phyloP scores from a whole-genome alignment of 208 protist species.

The Blechomonas ayalai region DNA sequence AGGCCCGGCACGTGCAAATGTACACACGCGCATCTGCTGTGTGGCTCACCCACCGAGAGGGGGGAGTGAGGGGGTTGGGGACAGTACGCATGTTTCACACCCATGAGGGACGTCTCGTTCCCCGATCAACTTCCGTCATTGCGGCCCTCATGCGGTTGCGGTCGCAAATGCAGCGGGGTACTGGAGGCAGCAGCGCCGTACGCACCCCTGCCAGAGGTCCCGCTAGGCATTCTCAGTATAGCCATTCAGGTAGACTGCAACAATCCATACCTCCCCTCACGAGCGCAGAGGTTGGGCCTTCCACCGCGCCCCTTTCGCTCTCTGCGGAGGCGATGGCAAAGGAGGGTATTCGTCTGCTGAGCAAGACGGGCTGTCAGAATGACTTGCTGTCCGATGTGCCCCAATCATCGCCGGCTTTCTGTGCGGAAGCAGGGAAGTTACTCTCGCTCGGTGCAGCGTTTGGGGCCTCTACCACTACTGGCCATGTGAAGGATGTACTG shows the following conservation, averaged over 20 bases:
- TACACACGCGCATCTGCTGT: too few relatives aligned
- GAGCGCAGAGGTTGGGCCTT: too few relatives aligned
- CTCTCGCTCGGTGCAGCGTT: slow-evolving; percentile 54
- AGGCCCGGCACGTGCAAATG: too few relatives aligned
- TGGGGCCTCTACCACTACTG: slow-evolving; percentile 40
- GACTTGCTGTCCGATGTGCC: slow-evolving; percentile 62
- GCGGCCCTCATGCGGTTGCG: slow-evolving; percentile 32
- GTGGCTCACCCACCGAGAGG: too few relatives aligned
- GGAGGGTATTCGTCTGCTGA: slow-evolving; percentile 55
- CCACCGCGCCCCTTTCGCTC: background rate
- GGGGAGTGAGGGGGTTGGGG: too few relatives aligned
- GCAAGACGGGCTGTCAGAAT: slow-evolving; percentile 26
- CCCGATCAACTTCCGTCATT: slow-evolving; percentile 21
- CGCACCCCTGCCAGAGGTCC: too few relatives aligned
- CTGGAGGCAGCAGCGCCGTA: background rate
- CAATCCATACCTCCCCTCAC: too few relatives aligned
- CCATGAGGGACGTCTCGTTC: too few relatives aligned
- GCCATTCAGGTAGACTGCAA: too few relatives aligned
- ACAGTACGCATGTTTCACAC: too few relatives aligned
- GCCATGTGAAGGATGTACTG: slow-evolving; percentile 48
- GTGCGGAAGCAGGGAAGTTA: slow-evolving; percentile 72
- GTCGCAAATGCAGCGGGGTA: slow-evolving; percentile 23
- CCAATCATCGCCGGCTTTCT: slow-evolving; percentile 21
- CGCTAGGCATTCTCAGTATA: too few relatives aligned
- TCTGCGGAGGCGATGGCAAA: slow-evolving; percentile 11